Base-by-base conservation (phyloP, 2,329 filamentous ascomycete species). In the Aspergillus clavatus region DNA sequence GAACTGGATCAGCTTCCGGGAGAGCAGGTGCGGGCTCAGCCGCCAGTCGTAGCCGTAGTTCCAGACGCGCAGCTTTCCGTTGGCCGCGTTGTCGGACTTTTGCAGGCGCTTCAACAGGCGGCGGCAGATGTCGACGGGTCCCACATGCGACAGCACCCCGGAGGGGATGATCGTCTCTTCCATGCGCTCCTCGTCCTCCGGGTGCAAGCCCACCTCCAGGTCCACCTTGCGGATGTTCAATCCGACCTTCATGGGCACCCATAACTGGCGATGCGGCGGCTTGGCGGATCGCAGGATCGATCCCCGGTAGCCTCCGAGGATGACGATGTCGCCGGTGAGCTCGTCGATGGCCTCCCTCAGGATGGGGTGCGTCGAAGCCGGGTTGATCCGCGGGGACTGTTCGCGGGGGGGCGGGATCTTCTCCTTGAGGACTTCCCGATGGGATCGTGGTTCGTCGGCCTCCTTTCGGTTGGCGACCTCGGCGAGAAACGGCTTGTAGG, bases 41-140 rank as follows among this genome's bases (percentile, higher is more conserved):
- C 91, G 79, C 91, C 91, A 97, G 68, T 97, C 91, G 58, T 95
- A 97, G 14, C 90, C 89, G 61, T 91, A 97, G 57, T 96, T 85
- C 74, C 89, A 89, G 1, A 95, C 79, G 38, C 89, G 78, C 5
- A 96, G 71, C 51, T 79, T 84, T 6, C 87, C 88, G 3, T 72
- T 76, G 42, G 79, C 77, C 1, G 80, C 82, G 58, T 94, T 94
- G 10, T 88, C 82, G 53, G 81, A 87, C 24, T 84, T 82, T 40
- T 81, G 78, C 16, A 95, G 67, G 44, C 85, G 83, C 61, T 87
- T 90, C 66, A 96, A 83, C 1, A 97, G 72, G 29, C 88, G 81
- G 46, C 82, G 83, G 4, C 87, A 88, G 46, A 96, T 90, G 63
- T 97, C 91, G 31, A 97, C 86, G 0, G 89, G 89, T 0, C 91